A percentile compares a stretch with the other conserved stretches of the same genome.
Evolutionary conservation across 2,329 filamentous ascomycete genomes (phyloP).

Genomic region (Fusarium keratoplasticum): DNA sequence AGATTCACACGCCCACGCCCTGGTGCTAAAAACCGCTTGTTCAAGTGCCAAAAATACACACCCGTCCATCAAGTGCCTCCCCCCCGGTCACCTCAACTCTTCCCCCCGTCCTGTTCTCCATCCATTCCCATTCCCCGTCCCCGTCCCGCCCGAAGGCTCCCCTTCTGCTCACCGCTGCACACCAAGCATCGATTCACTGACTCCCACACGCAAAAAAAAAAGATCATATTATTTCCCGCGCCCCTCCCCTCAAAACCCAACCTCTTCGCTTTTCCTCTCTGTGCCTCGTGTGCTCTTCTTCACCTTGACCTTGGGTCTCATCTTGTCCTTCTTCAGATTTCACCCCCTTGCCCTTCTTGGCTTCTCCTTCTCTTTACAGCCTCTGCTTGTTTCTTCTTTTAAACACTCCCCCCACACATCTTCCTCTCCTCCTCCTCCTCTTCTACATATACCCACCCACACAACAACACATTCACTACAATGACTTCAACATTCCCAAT

Average conservation of each 20-base stretch:
- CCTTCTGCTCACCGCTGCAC: constrained; percentile 41
- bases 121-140: constrained; percentile 4
- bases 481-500: constrained; percentile 65
- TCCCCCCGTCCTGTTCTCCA: constrained; percentile 6
- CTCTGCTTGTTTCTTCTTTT: constrained; percentile 35
- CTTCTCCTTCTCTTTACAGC: constrained; percentile 37
- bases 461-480: constrained; percentile 43
- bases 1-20: constrained; percentile 29
- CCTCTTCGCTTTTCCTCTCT: constrained; percentile 38
- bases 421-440: constrained; percentile 14
- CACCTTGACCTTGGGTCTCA: constrained; percentile 35
- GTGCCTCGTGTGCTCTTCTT: constrained; percentile 38
- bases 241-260: constrained; percentile 38
- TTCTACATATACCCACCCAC: constrained; percentile 26
- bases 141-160: constrained; percentile 12
- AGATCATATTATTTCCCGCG: constrained; percentile 46
- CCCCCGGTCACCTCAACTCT: background rate
- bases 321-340: constrained; percentile 37
- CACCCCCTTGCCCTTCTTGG: constrained; percentile 36
- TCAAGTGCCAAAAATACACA: constrained; percentile 37
- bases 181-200: constrained; percentile 45
- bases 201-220: constrained; percentile 35
- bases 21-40: constrained; percentile 28
- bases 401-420: constrained; percentile 24
- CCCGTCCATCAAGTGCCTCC: constrained; percentile 6